Evolutionary conservation across 2,329 filamentous ascomycete genomes (phyloP).

Genomic region (Mariannaea sp.): DNA sequence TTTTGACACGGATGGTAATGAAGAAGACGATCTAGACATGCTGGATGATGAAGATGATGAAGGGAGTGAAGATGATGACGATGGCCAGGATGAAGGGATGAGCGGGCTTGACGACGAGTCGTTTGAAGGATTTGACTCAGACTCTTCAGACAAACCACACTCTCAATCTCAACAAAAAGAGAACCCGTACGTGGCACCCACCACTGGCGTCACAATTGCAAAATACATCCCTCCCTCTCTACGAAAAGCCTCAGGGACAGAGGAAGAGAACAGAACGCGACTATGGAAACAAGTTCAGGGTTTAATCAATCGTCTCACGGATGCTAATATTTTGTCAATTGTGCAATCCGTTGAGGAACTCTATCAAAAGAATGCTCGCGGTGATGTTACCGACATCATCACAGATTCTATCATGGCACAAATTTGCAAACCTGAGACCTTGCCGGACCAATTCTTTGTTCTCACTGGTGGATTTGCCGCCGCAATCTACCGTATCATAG

Average conservation of each 20-base stretch:
- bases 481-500: slow-evolving; percentile 84
- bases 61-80: slow-evolving; percentile 41
- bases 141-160: slow-evolving; percentile 39
- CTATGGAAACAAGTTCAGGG: slow-evolving; percentile 84
- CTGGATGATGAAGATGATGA: slow-evolving; percentile 32
- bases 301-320: slow-evolving; percentile 88
- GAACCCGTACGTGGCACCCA: slow-evolving; percentile 87
- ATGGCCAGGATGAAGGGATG: slow-evolving; percentile 33
- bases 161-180: slow-evolving; percentile 64
- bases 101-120: slow-evolving; percentile 41
- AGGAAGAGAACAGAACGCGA: slow-evolving; percentile 69
- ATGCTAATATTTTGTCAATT: slow-evolving; percentile 86
- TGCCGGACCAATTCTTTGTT: slow-evolving; percentile 89
- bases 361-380: slow-evolving; percentile 83
- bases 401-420: slow-evolving; percentile 79
- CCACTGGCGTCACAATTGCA: slow-evolving; percentile 49
- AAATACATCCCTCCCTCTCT: slow-evolving; percentile 94
- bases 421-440: slow-evolving; percentile 74
- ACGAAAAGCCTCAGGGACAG: slow-evolving; percentile 64
- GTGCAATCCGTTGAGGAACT: slow-evolving; percentile 80
- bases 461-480: slow-evolving; percentile 89
- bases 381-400: slow-evolving; percentile 81
- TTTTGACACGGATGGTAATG: slow-evolving; percentile 27
- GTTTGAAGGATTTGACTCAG: slow-evolving; percentile 49
- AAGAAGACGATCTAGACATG: slow-evolving; percentile 41